Percentiles rank a stretch among this genome's conserved stretches.
These are phyloP conservation scores for Leishmania guyanensis DNA, from an alignment of 208 protist species.

Conservation along the genomic window DNA sequence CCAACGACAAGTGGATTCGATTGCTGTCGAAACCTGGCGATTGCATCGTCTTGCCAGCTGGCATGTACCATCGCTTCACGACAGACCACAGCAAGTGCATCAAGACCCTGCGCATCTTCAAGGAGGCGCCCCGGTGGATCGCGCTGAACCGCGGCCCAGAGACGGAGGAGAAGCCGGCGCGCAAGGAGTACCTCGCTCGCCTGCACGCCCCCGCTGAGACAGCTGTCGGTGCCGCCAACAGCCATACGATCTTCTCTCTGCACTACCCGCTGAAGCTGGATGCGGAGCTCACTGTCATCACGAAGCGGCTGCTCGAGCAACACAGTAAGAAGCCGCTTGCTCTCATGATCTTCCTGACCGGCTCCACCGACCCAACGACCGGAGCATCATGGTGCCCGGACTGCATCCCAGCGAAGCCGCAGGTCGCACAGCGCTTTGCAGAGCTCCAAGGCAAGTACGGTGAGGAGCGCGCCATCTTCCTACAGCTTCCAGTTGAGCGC, in stretches of 20 bases:
- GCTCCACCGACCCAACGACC: constrained; percentile 47
- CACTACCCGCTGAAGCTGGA: constrained; percentile 40
- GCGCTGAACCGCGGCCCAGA: constrained; percentile 55
- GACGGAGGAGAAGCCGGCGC: constrained; percentile 34
- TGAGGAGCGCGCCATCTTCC: constrained; percentile 38
- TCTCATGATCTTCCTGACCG: constrained; percentile 63
- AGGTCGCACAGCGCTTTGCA: constrained; percentile 43
- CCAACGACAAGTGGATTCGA: constrained; percentile 73
- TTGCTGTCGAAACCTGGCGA: constrained; percentile 64
- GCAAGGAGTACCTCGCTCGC: constrained; percentile 45
- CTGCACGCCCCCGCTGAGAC: constrained; percentile 30
- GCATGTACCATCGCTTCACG: constrained; percentile 92
- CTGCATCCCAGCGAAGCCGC: constrained; percentile 59
- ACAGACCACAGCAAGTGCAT: constrained; percentile 48
- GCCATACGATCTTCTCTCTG: constrained; percentile 34
- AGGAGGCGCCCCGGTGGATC: constrained; percentile 76
- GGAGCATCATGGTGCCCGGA: constrained; percentile 80
- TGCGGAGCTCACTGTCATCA: constrained; percentile 32
- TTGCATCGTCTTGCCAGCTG: constrained; percentile 65
- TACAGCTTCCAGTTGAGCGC: constrained; percentile 69
- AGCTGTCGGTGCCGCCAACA: constrained; percentile 23
- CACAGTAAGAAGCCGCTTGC: constrained; percentile 24
- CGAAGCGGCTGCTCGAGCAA: constrained; percentile 26
- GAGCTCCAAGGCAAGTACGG: constrained; percentile 41
- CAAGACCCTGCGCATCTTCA: constrained; percentile 82